These are phyloP conservation scores for Chytridium lagenaria DNA, from an alignment of 371 early-diverging fungal genomes.

Conservation along the genomic window DNA sequence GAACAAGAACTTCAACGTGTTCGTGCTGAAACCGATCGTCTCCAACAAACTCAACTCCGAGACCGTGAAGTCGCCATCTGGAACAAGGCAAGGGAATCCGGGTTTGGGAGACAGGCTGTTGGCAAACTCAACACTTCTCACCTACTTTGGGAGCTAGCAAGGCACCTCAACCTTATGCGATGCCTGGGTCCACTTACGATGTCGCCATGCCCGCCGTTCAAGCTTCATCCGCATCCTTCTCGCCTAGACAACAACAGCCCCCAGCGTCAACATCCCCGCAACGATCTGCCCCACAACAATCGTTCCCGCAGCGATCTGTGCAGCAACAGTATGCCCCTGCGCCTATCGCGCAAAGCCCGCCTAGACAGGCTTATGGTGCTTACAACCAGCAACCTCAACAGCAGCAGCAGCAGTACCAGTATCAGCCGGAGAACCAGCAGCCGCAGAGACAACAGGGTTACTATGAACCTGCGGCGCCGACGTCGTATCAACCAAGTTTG, in stretches of 20 bases:
- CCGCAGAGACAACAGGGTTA: too few species aligned
- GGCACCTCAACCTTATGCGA: not conserved
- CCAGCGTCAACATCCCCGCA: not conserved
- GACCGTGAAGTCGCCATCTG: not conserved
- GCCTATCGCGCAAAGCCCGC: not conserved
- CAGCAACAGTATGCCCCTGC: not conserved
- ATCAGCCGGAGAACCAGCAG: not conserved
- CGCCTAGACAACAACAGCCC: not conserved
- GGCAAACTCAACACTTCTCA: constrained; percentile 1
- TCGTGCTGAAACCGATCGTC: not conserved
- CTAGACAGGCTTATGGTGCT: not conserved
- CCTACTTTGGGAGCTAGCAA: too few species aligned
- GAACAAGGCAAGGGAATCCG: not conserved
- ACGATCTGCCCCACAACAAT: not conserved
- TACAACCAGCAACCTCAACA: not conserved
- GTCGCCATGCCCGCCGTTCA: not conserved
- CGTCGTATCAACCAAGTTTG: too few species aligned
- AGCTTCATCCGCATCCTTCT: not conserved
- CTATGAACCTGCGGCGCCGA: too few species aligned
- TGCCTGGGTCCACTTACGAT: not conserved
- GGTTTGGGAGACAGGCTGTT: not conserved
- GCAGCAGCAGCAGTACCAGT: not conserved
- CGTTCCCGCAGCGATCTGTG: not conserved
- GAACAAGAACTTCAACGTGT: not conserved
- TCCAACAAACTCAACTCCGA: not conserved